These are phyloP conservation scores for Botrytis hyacinthi DNA, from an alignment of 2,329 filamentous ascomycete genomes.

Conservation along the genomic window DNA sequence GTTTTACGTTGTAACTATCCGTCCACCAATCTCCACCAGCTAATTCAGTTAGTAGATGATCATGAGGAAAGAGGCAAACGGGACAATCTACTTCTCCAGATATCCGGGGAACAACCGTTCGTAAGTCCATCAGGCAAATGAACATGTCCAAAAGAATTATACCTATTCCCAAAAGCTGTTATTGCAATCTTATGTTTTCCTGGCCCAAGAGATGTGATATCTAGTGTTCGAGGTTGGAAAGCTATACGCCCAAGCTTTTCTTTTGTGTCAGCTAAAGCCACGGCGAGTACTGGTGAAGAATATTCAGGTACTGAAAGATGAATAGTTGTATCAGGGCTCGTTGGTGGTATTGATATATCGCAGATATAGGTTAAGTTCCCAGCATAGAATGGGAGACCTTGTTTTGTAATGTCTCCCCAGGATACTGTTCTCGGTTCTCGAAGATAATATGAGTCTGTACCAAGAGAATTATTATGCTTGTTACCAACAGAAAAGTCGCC, in stretches of 20 bases:
- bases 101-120: constrained; percentile 28
- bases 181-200: constrained; percentile 29
- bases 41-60: constrained; percentile 9
- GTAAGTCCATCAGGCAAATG: constrained; percentile 32
- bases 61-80: background rate
- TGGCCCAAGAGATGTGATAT: constrained; percentile 24
- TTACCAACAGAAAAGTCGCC: constrained; percentile 35
- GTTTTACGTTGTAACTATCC: constrained; percentile 28
- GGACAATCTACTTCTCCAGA: constrained; percentile 31
- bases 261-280: constrained; percentile 15
- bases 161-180: constrained; percentile 36
- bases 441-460: background rate
- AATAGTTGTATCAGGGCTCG: background rate
- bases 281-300: constrained; percentile 31
- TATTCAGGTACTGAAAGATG: constrained; percentile 23
- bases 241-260: constrained; percentile 32
- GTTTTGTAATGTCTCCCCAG: constrained; percentile 35
- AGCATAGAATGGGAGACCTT: constrained; percentile 37
- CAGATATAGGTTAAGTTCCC: constrained; percentile 35
- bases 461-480: background rate
- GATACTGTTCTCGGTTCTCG: constrained; percentile 17
- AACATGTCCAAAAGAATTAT: constrained; percentile 36
- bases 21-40: constrained; percentile 31
- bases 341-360: constrained; percentile 21
- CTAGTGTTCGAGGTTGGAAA: constrained; percentile 32